Percentiles rank a stretch among this genome's conserved stretches.
phyloP scores from a whole-genome alignment of 73 alveolate species.

The Paramecium pentaurelia region DNA sequence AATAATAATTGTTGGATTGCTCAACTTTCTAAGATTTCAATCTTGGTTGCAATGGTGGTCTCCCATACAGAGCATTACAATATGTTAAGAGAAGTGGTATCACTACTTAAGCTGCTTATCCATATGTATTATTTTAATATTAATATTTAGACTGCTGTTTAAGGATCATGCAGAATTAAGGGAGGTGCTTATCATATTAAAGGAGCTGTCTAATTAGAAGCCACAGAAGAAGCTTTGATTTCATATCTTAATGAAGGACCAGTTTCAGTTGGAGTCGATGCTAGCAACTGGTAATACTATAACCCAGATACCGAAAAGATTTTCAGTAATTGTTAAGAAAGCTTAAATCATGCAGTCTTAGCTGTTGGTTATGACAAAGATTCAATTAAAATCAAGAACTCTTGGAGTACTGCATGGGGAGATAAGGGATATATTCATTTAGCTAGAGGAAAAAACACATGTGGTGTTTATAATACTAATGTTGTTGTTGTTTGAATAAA shows the following conservation, averaged over 20 bases:
- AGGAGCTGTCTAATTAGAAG: not conserved
- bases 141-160: slow-evolving; percentile 46
- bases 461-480: slow-evolving; percentile 46
- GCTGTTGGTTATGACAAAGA: slow-evolving; percentile 66
- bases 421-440: slow-evolving; percentile 58
- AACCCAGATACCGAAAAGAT: not conserved
- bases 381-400: slow-evolving; percentile 60
- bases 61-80: slow-evolving; percentile 68
- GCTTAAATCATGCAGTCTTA: slow-evolving; percentile 64
- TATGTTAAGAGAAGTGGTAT: slow-evolving; percentile 66
- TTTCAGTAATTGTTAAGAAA: slow-evolving; percentile 47
- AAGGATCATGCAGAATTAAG: slow-evolving; percentile 54
- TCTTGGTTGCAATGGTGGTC: slow-evolving; percentile 87
- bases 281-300: slow-evolving; percentile 61
- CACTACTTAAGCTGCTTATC: slow-evolving; percentile 61
- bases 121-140: slow-evolving; percentile 40
- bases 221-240: slow-evolving; percentile 1
- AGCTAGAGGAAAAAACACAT: slow-evolving; percentile 50
- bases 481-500: not conserved
- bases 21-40: slow-evolving; percentile 66
- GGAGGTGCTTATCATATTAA: not conserved
- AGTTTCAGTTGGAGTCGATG: slow-evolving; percentile 71
- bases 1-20: slow-evolving; percentile 86
- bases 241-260: slow-evolving; percentile 54
- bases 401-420: slow-evolving; percentile 76